These are phyloP conservation scores for Starmerella tilneyi DNA, from an alignment of 805 yeast genomes.

Conservation along the genomic window DNA sequence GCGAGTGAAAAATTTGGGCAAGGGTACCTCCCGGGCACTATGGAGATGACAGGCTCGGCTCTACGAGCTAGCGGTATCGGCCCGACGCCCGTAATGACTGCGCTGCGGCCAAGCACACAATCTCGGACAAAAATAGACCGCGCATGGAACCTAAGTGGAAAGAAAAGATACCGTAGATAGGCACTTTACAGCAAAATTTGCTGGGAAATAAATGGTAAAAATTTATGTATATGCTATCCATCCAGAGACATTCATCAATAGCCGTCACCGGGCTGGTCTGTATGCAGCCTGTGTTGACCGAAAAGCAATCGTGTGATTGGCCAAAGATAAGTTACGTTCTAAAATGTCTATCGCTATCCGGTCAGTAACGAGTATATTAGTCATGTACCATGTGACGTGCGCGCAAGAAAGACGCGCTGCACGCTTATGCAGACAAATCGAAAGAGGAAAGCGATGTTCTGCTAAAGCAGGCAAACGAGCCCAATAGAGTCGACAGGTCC, in stretches of 20 bases:
- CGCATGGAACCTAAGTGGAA: too few relatives aligned
- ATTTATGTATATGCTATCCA: conserved; percentile 1
- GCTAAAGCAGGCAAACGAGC: too few relatives aligned
- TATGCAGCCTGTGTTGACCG: background rate
- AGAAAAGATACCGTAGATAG: too few relatives aligned
- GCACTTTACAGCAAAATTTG: too few relatives aligned
- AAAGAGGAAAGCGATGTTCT: too few relatives aligned
- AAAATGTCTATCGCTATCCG: conserved; percentile 2
- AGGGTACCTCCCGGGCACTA: background rate
- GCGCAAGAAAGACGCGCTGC: background rate
- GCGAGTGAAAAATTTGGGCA: too few relatives aligned
- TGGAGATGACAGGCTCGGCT: background rate
- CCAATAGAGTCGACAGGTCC: too few relatives aligned
- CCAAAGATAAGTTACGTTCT: background rate
- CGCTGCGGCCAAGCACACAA: too few relatives aligned
- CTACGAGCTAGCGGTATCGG: conserved; percentile 2
- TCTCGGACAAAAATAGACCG: too few relatives aligned
- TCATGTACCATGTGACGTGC: background rate
- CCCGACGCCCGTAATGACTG: background rate
- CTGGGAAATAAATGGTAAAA: conserved; percentile 4
- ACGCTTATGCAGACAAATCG: background rate
- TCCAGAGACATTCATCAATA: background rate
- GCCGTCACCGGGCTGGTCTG: background rate
- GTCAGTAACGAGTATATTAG: background rate
- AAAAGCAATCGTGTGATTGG: background rate